phyloP scores from a whole-genome alignment of 2,329 filamentous ascomycete species.

The Fusarium sp. region DNA sequence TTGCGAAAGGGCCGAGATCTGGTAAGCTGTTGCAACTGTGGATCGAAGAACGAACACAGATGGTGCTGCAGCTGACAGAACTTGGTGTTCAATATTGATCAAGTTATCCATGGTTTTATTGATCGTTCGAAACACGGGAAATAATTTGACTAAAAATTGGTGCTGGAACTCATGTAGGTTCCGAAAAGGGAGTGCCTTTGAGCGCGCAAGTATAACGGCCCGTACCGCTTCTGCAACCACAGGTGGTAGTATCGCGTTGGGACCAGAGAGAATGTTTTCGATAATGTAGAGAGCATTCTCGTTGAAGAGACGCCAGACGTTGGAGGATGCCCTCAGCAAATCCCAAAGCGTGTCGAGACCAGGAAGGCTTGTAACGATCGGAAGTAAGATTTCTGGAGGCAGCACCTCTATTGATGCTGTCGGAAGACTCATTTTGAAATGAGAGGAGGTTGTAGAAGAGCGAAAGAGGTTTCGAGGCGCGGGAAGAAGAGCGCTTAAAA shows the following conservation, averaged over 20 bases:
- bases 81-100: slow-evolving; percentile 6
- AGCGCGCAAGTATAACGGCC: slow-evolving; percentile 22
- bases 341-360: slow-evolving; percentile 36
- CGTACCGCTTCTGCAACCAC: slow-evolving; percentile 14
- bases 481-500: no score
- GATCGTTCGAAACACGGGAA: neutral
- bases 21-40: slow-evolving; percentile 34
- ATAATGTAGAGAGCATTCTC: slow-evolving; percentile 13
- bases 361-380: slow-evolving; percentile 24
- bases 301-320: slow-evolving; percentile 26
- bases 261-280: slow-evolving; percentile 25
- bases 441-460: no score
- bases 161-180: slow-evolving; percentile 6
- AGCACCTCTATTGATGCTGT: slow-evolving; percentile 23
- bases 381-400: slow-evolving; percentile 26
- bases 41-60: slow-evolving; percentile 29
- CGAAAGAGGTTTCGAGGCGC: no score
- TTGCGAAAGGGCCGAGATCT: slow-evolving; percentile 38
- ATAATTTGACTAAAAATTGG: slow-evolving; percentile 4
- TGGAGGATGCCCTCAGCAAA: slow-evolving; percentile 29
- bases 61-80: neutral
- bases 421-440: no score
- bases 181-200: slow-evolving; percentile 21
- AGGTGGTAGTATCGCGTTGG: slow-evolving; percentile 18
- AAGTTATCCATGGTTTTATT: neutral